Conservation (phyloP, 129 eudicot species). For the Flaveria robusta region DNA sequence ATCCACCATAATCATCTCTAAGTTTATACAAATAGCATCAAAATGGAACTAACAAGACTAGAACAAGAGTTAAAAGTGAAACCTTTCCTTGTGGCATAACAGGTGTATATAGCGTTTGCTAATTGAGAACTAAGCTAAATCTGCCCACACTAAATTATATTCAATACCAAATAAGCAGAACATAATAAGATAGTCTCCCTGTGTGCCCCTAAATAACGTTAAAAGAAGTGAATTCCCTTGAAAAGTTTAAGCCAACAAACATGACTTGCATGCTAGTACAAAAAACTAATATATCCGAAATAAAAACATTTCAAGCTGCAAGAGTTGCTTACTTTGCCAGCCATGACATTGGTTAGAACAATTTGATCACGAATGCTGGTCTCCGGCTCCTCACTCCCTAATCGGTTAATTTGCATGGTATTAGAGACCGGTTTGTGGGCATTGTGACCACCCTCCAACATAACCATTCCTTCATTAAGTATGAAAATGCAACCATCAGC, state of each 20-base stretch:
- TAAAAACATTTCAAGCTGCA: neutral
- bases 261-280: neutral
- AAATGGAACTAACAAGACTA: slow-evolving; percentile 2
- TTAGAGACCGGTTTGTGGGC: slow-evolving; percentile 27
- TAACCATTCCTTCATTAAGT: slow-evolving; percentile 46
- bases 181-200: neutral
- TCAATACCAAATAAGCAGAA: neutral
- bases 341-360: slow-evolving; percentile 25
- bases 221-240: neutral
- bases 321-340: slow-evolving; percentile 15
- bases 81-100: neutral
- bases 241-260: neutral
- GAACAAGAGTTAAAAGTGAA: neutral
- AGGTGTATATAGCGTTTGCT: neutral
- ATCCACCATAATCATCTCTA: neutral
- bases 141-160: neutral
- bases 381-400: slow-evolving; percentile 4
- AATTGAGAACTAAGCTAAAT: neutral
- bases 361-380: neutral
- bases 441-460: slow-evolving; percentile 34
- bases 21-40: neutral
- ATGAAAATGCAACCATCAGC: slow-evolving; percentile 19
- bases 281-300: slow-evolving; percentile 15
- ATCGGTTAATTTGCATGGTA: neutral
- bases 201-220: neutral